Evolutionary conservation across 2,329 filamentous ascomycete species (phyloP).

Genomic region (Alternaria arborescens): DNA sequence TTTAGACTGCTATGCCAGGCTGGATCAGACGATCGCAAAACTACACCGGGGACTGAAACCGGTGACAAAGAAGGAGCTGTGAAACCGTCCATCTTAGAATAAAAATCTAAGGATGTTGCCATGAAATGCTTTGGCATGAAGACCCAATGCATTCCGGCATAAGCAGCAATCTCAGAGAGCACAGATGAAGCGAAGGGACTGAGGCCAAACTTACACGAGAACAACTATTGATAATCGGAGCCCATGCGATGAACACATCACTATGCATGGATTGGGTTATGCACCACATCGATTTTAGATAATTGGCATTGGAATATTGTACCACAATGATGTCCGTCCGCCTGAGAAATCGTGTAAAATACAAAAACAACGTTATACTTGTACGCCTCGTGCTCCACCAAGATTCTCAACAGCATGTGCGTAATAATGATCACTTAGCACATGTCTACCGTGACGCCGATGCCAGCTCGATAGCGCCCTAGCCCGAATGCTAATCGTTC

Average conservation of each 20-base stretch:
- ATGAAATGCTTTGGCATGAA: background rate
- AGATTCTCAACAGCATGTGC: background rate
- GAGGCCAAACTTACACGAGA: background rate
- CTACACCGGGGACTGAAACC: slow-evolving; percentile 34
- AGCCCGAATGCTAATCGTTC: background rate
- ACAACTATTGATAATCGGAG: accelerated
- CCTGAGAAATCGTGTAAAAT: background rate
- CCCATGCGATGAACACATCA: background rate
- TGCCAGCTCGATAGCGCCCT: background rate
- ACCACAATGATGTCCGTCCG: background rate
- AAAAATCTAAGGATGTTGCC: background rate
- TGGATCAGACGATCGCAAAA: slow-evolving; percentile 40
- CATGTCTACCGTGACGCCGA: background rate
- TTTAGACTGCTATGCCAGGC: slow-evolving; percentile 46
- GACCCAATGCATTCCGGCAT: background rate
- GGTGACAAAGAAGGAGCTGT: slow-evolving; percentile 43
- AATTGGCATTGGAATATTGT: background rate
- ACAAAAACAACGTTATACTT: background rate
- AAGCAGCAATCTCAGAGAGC: background rate
- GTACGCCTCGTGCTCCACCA: background rate
- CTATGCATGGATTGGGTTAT: background rate
- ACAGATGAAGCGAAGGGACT: background rate
- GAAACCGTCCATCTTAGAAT: background rate
- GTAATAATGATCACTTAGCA: background rate
- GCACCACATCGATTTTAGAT: background rate